Conservation (phyloP, 805 yeast species). For the Naumovozyma baii region DNA sequence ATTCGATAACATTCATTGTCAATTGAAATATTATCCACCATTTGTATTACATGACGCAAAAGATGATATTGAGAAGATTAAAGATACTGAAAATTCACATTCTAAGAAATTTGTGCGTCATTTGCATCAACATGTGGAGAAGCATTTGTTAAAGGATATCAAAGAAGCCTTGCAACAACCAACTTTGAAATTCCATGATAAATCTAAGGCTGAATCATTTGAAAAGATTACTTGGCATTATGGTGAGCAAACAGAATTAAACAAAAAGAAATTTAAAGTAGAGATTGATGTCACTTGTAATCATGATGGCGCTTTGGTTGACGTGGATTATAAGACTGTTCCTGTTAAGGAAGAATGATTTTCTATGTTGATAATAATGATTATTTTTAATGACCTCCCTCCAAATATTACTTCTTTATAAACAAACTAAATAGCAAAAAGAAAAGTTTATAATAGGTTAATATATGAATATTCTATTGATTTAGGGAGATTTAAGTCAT, state of each 20-base stretch:
- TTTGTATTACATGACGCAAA: slow-evolving; percentile 59
- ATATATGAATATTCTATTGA: too few species aligned
- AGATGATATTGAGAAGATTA: slow-evolving; percentile 61
- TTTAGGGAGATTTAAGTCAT: too few species aligned
- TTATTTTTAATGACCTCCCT: too few species aligned
- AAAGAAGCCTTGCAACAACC: slow-evolving; percentile 46
- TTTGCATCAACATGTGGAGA: slow-evolving; percentile 65
- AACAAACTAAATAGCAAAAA: too few species aligned
- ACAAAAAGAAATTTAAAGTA: slow-evolving; percentile 54
- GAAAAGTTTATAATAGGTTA: too few species aligned
- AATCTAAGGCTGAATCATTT: slow-evolving; percentile 39
- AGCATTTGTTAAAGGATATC: slow-evolving; percentile 62
- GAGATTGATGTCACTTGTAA: slow-evolving; percentile 56
- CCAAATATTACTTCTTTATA: too few species aligned
- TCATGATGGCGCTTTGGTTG: slow-evolving; percentile 56
- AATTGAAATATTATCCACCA: slow-evolving; percentile 62
- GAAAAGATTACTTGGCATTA: slow-evolving; percentile 55
- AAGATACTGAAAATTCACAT: slow-evolving; percentile 63
- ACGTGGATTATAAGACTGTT: slow-evolving; percentile 52
- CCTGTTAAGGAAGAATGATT: slow-evolving; percentile 28
- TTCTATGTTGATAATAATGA: too few species aligned
- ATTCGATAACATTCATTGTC: slow-evolving; percentile 58
- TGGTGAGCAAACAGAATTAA: slow-evolving; percentile 49
- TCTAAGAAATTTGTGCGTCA: slow-evolving; percentile 65
- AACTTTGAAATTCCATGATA: slow-evolving; percentile 42